Conservation (phyloP, 176 grass and related monocot species). For the Luzula sylvatica region DNA sequence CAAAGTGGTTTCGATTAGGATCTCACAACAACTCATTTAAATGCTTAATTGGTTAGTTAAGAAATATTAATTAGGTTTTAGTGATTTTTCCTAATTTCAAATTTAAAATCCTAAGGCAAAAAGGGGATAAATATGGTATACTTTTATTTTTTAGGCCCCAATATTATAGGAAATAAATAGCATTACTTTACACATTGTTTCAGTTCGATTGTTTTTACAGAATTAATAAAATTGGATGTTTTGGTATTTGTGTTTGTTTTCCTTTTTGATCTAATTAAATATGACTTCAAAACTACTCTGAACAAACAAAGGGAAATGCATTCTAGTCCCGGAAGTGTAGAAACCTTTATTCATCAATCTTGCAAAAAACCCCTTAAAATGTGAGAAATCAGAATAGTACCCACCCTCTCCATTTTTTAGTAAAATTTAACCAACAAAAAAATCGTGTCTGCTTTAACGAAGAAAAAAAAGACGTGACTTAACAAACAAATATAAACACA, state of each 20-base stretch:
- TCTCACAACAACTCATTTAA: slow-evolving; percentile 57
- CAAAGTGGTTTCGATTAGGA: slow-evolving; percentile 65
- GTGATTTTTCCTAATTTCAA: slow-evolving; percentile 19
- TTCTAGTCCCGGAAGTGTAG: no score
- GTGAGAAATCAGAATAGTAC: no score
- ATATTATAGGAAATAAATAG: background rate
- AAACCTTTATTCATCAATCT: no score
- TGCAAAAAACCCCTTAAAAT: no score
- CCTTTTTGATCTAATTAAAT: no score
- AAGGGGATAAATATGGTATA: slow-evolving; percentile 10
- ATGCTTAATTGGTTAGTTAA: slow-evolving; percentile 13
- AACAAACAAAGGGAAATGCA: background rate
- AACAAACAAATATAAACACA: no score
- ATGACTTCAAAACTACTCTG: background rate
- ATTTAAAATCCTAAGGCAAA: slow-evolving; percentile 19
- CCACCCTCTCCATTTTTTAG: no score
- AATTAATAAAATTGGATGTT: background rate
- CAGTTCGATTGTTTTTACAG: background rate
- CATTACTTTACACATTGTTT: background rate
- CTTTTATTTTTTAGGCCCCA: slow-evolving; percentile 10
- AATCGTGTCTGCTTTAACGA: no score
- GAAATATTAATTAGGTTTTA: slow-evolving; percentile 9
- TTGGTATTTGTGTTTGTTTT: no score
- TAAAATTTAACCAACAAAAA: no score
- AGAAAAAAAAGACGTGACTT: no score